phyloP scores from a whole-genome alignment of 495 filamentous ascomycete species.

The Penicillium longicatenatum region DNA sequence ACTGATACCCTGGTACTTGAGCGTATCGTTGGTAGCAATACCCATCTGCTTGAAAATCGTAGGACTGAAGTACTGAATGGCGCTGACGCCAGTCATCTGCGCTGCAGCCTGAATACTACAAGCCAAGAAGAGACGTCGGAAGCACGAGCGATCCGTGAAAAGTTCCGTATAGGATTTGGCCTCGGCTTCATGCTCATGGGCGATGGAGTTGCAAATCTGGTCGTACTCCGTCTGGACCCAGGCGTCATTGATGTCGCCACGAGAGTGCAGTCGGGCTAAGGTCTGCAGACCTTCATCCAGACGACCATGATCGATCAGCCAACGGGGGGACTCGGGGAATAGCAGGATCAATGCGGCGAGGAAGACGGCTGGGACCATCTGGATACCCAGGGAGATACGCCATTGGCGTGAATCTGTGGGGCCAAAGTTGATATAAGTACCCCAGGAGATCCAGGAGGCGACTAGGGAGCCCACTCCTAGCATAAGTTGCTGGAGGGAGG shows the following conservation, averaged over 20 bases:
- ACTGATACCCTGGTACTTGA: constrained; percentile 65
- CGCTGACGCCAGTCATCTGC: constrained; percentile 66
- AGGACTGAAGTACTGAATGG: constrained; percentile 66
- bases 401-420: constrained; percentile 32
- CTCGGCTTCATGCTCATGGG: constrained; percentile 49
- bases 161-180: constrained; percentile 63
- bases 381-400: constrained; percentile 48
- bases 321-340: constrained; percentile 54
- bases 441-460: constrained; percentile 25
- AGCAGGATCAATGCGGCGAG: constrained; percentile 60
- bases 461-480: constrained; percentile 23
- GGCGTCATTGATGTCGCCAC: constrained; percentile 57
- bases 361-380: constrained; percentile 57
- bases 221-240: constrained; percentile 67
- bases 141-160: constrained; percentile 58
- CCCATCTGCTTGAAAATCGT: constrained; percentile 62
- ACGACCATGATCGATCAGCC: constrained; percentile 46
- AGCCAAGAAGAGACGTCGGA: constrained; percentile 62
- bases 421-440: constrained; percentile 45
- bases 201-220: constrained; percentile 47
- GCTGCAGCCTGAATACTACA: constrained; percentile 59
- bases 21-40: constrained; percentile 54
- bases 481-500: constrained; percentile 26
- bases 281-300: constrained; percentile 55
- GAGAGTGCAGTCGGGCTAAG: constrained; percentile 60